Evolutionary conservation across 306 rosid genomes (phyloP), one percentile per base, ranked within the genome.

Genomic region (Pyrus pyrifolia): DNA sequence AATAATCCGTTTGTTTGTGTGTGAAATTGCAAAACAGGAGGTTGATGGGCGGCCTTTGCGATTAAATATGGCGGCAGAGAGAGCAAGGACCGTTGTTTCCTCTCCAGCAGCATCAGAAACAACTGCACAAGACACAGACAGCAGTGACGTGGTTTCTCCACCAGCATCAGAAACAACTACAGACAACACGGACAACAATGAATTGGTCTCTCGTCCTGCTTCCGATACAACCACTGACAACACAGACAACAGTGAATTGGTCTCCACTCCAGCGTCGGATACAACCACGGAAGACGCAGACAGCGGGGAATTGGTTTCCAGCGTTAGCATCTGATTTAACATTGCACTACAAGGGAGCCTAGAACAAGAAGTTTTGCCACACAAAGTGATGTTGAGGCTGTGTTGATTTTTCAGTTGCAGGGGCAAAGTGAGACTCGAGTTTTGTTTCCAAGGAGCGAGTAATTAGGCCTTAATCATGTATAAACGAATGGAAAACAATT

Each of bases 1-100:
- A 22, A 53, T 74, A 29, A 64, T 60, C 55, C 57, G 63, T 70
- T 2, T 46, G 29, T 33, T n/a, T 74, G 19, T 31, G 17, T 46
- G 33, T 65, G 67, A 55, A 60, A 69, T 61, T 71, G 73, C 27
- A 53, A 58, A 72, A 76, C 73, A 95, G 99, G 99, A 89, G 81
- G 86, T 92, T 75, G 85, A 95, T 78, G 93, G 93, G 18, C 88
- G 99, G 67, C 81, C 91, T 0, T 79, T 95, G 76, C 87, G 97
- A 75, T 79, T 95, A 78, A 90, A 90, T 66, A 58, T 80, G 78
- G 97, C 97, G 18, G 67, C 83, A 23, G 84, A 65, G 12, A 86
- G 80, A 74, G 72, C 82, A 66, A 74, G 78, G 60, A 23, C 59
- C 40, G 67, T 80, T 42, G 65, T 84, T 45, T 49, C 84, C 42